These are phyloP conservation scores for Mesostigma viride DNA, from an alignment of 139 green algal species.

Conservation along the genomic window DNA sequence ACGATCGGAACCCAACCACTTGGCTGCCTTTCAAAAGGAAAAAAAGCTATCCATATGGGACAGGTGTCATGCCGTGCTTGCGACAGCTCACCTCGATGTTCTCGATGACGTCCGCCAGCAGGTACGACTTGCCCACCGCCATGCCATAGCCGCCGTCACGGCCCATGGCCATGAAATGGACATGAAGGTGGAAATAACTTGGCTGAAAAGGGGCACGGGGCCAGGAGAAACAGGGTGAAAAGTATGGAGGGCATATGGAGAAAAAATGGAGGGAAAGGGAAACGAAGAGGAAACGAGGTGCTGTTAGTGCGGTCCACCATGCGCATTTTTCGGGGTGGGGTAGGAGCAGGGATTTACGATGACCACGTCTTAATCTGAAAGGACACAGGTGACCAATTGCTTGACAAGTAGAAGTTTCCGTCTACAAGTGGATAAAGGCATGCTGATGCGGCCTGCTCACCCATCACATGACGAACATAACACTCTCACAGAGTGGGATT, in stretches of 20 bases:
- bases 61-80: too few relatives aligned
- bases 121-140: slow-evolving; percentile 35
- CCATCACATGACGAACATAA: too few relatives aligned
- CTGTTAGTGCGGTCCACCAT: neutral
- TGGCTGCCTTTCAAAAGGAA: too few relatives aligned
- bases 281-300: neutral
- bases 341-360: neutral
- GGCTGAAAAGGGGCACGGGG: slow-evolving; percentile 47
- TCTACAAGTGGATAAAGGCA: too few relatives aligned
- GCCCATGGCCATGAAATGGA: slow-evolving; percentile 36
- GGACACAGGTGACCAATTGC: neutral
- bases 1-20: too few relatives aligned
- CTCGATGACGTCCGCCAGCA: slow-evolving; percentile 46
- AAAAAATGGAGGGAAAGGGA: neutral
- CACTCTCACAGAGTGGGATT: too few relatives aligned
- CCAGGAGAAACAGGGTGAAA: slow-evolving; percentile 2
- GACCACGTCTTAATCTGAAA: neutral
- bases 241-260: neutral
- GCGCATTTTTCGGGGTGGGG: neutral
- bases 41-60: too few relatives aligned
- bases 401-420: too few relatives aligned
- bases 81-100: slow-evolving; percentile 4
- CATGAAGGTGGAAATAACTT: slow-evolving; percentile 45
- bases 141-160: slow-evolving; percentile 10
- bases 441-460: too few relatives aligned